Base-by-base conservation (phyloP, 176 grass and related monocot genomes). In the Eragrostis curvula region DNA sequence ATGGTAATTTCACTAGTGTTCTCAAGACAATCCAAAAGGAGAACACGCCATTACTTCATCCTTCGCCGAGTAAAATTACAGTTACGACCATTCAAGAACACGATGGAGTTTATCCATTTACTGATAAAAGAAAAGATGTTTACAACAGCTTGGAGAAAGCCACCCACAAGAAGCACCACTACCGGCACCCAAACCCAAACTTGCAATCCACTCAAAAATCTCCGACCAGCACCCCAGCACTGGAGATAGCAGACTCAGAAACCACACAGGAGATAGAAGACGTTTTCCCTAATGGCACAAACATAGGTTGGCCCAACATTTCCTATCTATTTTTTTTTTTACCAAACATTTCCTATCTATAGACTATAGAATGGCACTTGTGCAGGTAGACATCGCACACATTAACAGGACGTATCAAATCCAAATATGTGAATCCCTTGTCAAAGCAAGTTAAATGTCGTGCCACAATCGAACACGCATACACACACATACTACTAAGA, bases 281-380 rank as follows among this genome's bases (percentile, higher is more conserved):
- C 8, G 48, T 57, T 20, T 71, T 15, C 65, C 20, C 3, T 61
- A 86, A 67, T 41, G n/a, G 18, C 36, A 55, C 23, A 88, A 65
- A 55, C 4, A 55, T 65, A 52, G 45, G 23, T 36, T 55, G 66
- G 55, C 10, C 7, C 25, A 10, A 17, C 6, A 78, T 78, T 66
- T 83, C 66, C 9, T 73, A 66, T 47, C 7, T 73, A 27, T 57
- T n/a, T n/a, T n/a, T n/a, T n/a, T n/a, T n/a, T n/a, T n/a, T n/a
- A n/a, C n/a, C n/a, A n/a, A 10, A 17, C 6, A 78, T 78, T 66
- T 83, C 66, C 9, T 73, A 66, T 47, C 7, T 73, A 27, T 57
- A 13, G 40, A 36, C 47, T 71, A 71, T 41, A 71, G 56, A 82
- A 70, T 8, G 12, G 15, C 61, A 48, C 70, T 62, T 66, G 5